Percentiles rank a stretch among this genome's conserved stretches.
phyloP scores from a whole-genome alignment of 331 rosid genomes.

The Quercus phellos region DNA sequence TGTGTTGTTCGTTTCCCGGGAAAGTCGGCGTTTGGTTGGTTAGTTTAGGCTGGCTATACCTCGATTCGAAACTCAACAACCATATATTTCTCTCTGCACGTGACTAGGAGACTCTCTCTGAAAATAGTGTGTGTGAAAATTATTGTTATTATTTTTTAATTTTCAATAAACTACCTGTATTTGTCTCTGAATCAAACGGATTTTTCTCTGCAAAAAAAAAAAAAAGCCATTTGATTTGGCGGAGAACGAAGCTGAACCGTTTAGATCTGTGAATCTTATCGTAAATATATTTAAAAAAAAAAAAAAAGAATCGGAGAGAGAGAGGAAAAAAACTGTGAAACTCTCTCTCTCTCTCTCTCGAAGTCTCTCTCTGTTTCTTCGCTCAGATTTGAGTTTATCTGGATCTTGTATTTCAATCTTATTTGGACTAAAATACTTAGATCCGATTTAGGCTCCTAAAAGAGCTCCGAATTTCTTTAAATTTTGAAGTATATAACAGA shows the following conservation, averaged over 20 bases:
- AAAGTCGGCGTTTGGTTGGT: conserved; percentile 3
- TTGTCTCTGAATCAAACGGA: background rate
- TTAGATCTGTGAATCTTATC: background rate
- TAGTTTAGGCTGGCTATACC: background rate
- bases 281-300: background rate
- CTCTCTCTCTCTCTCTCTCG: background rate
- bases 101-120: conserved; percentile 1
- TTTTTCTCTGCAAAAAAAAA: background rate
- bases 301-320: background rate
- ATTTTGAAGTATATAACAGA: too few relatives aligned
- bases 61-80: background rate
- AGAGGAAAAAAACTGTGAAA: background rate
- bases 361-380: too few relatives aligned
- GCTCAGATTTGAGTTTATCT: background rate
- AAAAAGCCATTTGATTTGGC: background rate
- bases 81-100: background rate
- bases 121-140: too few relatives aligned
- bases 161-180: background rate
- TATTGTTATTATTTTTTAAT: too few relatives aligned
- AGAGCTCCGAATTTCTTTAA: background rate
- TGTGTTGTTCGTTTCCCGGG: background rate
- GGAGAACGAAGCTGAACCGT: background rate
- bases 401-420: background rate
- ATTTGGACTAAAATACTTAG: background rate
- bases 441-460: conserved; percentile 10